Evolutionary conservation across 2,329 filamentous ascomycete species (phyloP).

Genomic region (Cadophora sp.): DNA sequence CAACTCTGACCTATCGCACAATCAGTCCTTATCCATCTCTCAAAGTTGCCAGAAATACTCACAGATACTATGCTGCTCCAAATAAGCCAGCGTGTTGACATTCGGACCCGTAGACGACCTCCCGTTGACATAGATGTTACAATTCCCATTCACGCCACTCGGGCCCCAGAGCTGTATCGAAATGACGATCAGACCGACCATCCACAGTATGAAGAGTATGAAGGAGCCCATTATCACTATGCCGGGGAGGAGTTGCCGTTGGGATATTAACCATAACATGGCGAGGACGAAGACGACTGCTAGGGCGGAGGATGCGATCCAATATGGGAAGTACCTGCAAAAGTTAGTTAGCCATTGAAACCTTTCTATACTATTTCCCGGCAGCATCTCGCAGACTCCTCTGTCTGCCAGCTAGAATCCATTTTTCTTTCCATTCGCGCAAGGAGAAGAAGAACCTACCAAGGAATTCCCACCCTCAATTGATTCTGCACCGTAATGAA

Average conservation of each 20-base stretch:
- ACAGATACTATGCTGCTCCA: constrained; percentile 70
- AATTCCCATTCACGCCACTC: constrained; percentile 62
- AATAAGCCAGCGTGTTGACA: constrained; percentile 64
- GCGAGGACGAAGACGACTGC: constrained; percentile 70
- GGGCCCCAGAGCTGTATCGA: constrained; percentile 70
- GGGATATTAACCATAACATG: constrained; percentile 67
- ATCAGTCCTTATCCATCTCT: constrained; percentile 28
- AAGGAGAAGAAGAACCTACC: constrained; percentile 52
- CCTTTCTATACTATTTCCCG: background rate
- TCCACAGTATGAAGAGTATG: constrained; percentile 71
- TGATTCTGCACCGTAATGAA: constrained; percentile 66
- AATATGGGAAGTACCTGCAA: constrained; percentile 72
- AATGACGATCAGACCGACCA: constrained; percentile 68
- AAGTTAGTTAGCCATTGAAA: background rate
- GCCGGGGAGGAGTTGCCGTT: constrained; percentile 66
- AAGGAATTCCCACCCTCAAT: constrained; percentile 61
- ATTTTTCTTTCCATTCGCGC: too few species aligned
- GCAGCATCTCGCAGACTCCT: background rate
- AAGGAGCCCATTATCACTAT: constrained; percentile 71
- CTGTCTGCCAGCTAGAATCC: background rate
- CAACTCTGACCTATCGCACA: constrained; percentile 60
- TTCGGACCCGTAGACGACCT: constrained; percentile 57
- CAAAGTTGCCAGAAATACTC: constrained; percentile 44
- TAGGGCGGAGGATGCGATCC: constrained; percentile 63
- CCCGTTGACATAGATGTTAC: constrained; percentile 63